phyloP scores from a whole-genome alignment of 2,329 filamentous ascomycete species.

The Seiridium cupressi region DNA sequence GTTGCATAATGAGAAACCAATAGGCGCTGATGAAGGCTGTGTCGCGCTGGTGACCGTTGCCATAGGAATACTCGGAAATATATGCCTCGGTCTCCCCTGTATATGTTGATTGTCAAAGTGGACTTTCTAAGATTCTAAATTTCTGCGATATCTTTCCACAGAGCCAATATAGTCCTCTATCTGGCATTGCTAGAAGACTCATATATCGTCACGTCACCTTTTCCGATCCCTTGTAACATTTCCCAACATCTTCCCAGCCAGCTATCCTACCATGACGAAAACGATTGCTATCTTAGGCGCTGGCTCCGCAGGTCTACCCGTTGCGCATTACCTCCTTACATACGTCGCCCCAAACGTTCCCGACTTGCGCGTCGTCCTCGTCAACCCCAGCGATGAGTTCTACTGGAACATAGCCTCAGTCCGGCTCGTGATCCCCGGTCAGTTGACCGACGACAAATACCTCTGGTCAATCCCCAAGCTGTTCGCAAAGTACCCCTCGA shows the following conservation, averaged over 20 bases:
- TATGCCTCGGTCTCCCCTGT: no score
- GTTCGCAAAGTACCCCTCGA: constrained; percentile 46
- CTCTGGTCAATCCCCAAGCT: constrained; percentile 36
- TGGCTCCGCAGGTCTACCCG: constrained; percentile 42
- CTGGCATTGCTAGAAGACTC: not conserved
- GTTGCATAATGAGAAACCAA: no score
- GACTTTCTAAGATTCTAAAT: no score
- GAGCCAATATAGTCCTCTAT: no score
- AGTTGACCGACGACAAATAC: constrained; percentile 40
- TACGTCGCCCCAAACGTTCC: constrained; percentile 36
- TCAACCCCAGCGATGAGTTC: constrained; percentile 46
- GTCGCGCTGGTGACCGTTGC: no score
- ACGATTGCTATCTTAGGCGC: constrained; percentile 51
- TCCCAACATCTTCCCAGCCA: not conserved
- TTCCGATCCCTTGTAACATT: not conserved
- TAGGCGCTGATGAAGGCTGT: no score
- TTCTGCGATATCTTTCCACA: no score
- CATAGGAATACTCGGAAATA: no score
- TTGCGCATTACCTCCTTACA: constrained; percentile 50
- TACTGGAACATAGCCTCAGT: constrained; percentile 49
- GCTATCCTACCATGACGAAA: constrained; percentile 18
- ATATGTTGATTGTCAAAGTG: no score
- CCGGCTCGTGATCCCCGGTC: constrained; percentile 45
- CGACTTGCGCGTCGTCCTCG: constrained; percentile 42
- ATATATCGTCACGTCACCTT: no score